Evolutionary conservation across 139 green algal species (phyloP), one percentile per base, ranked within the genome.

Genomic region (Chlorella sp.): DNA sequence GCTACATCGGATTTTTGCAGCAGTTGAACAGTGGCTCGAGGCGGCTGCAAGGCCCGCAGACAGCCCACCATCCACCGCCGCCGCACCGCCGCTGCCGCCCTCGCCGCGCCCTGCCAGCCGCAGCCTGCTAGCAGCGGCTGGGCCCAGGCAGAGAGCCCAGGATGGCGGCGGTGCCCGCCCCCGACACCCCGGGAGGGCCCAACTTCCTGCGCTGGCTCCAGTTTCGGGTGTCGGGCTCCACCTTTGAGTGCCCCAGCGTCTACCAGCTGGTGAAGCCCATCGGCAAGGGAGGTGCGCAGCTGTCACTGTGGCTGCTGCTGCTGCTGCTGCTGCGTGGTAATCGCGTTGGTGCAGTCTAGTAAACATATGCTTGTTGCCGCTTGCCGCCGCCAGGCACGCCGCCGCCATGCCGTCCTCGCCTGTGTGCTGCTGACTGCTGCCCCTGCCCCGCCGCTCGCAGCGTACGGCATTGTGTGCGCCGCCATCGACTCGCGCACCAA

Each of bases 401-500:
- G 44, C 44, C 9, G 44, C 44, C 6, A 9, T 51, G 44, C 44
- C 44, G 9, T 16, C 7, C 44, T 9, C 44, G 44, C 44, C 32
- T 72, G 28, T 34, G 17, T 44, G 65, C 65, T 41, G n/a, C 64
- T 70, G 64, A 3, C 11, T 2, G 11, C 64, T 70, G 64, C 64
- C 25, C 25, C 25, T n/a, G 62, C 62, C 16, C 20, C 28, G 32
- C 18, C 38, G 38, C 69, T 17, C 63, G 78, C 78, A 83, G 98
- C 98, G 11, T 99, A 99, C 75, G 98, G 98, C 26, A 92, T 98
- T 2, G 98, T 99, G 0, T 98, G 94, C 85, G 97, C 95, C 2
- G 98, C 98, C 15, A 93, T 95, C 68, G 91, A 98, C 75, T n/a
- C 57, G 5, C 71, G 87, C 9, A 95, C 90, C 18, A 92, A 88